Percentiles rank a stretch among this genome's conserved stretches.
Conservation (phyloP, 1,284 basidiomycete genomes). For the Fomitiporia mediterranea region DNA sequence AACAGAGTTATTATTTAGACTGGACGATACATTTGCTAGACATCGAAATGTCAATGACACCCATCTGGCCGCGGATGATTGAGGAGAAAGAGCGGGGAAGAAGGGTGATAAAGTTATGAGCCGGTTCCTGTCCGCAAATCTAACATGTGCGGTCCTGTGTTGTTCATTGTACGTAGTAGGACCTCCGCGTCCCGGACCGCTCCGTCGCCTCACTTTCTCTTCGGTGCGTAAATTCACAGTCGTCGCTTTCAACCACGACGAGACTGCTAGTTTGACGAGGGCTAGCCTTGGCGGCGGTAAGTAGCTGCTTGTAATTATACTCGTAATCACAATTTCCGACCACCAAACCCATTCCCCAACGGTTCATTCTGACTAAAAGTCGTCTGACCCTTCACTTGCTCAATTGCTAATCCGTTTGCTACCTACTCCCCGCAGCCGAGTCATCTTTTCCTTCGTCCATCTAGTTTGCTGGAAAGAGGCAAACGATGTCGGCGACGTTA, state of each 20-base stretch:
- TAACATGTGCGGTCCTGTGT: no score
- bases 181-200: background rate
- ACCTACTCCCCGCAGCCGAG: background rate
- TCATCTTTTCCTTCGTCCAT: background rate
- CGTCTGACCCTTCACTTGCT: background rate
- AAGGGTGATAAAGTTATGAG: no score
- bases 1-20: no score
- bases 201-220: background rate
- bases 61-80: no score
- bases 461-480: no score
- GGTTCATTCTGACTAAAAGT: background rate
- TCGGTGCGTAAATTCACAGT: background rate
- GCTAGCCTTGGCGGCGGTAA: background rate
- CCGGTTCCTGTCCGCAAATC: no score
- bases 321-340: no score
- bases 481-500: background rate
- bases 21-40: no score
- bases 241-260: background rate
- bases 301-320: background rate
- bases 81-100: no score
- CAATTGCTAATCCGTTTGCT: background rate
- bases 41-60: no score
- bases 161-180: no score
- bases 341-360: conserved; percentile 2
- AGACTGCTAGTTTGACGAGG: background rate